Base-by-base conservation (phyloP, 1,139 yeast genomes). In the Fermentozyma sake region DNA sequence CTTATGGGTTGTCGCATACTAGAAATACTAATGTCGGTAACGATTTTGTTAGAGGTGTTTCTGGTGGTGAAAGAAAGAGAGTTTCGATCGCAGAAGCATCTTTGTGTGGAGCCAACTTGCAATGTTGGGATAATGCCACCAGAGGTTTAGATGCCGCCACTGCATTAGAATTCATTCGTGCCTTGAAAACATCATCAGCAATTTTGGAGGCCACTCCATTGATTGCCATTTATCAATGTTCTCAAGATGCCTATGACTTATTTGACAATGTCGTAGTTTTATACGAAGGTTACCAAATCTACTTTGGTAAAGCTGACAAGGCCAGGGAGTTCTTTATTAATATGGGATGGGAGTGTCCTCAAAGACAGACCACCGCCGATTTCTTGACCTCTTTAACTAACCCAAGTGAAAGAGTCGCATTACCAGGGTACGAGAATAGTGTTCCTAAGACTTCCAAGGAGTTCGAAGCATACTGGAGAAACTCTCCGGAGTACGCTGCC, bases 71-170 rank as follows among this genome's bases (percentile, higher is more conserved):
- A 40, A 44, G 70, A 34, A 64, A 64, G 43, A 47, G 71, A 43
- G 70, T 64, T 16, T 61, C 68, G 4, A 63, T 64, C 37, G 68
- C 68, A 12, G 70, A 64, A 41, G 68, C 50, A 6, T 52, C 62
- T 6, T 45, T 61, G 28, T 49, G 55, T 34, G 62, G 64, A 14
- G 57, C 68, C 7, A 54, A 51, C 30, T 29, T 64, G 8, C 68
- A 72, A 48, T 72, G 79, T 50, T 74, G 80, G 80, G 80, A 74
- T 50, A 74, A 74, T 38, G 73, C 79, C 4, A 74, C 79, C 6
- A 65, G 79, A 55, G 80, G 80, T 37, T 55, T 74, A 36, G 80
- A 74, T 51, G 64, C 79, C 4, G 75, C 79, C 8, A 72, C 79
- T 16, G 79, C 80, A 14, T 46, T 64, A 23, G 71, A 65, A 39